Conservation (phyloP, 2,329 filamentous ascomycete genomes). For the Didymella lethalis region DNA sequence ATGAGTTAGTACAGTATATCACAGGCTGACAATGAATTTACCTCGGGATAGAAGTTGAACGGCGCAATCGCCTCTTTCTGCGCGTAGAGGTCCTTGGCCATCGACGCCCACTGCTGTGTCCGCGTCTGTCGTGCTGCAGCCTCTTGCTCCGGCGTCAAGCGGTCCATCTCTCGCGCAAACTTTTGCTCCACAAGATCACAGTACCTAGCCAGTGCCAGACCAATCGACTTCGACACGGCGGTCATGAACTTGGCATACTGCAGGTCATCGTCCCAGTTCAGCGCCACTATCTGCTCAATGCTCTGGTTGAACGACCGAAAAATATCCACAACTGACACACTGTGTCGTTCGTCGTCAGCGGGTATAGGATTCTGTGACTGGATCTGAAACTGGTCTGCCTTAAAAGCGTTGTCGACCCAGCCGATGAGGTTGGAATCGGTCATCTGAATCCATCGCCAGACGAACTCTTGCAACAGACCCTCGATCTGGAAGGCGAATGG, state of each 20-base stretch:
- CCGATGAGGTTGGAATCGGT: slow-evolving; percentile 81
- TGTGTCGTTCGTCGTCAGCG: slow-evolving; percentile 85
- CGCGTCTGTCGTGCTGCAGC: slow-evolving; percentile 78
- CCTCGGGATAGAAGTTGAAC: slow-evolving; percentile 95
- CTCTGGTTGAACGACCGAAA: slow-evolving; percentile 94
- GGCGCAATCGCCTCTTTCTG: slow-evolving; percentile 93
- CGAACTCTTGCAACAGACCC: slow-evolving; percentile 84
- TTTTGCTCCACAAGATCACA: slow-evolving; percentile 88
- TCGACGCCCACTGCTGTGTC: slow-evolving; percentile 91
- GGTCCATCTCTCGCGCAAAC: slow-evolving; percentile 92
- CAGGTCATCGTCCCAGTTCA: slow-evolving; percentile 92
- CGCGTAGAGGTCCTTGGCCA: slow-evolving; percentile 92
- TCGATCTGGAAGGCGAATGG: slow-evolving; percentile 90
- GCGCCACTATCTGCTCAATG: slow-evolving; percentile 81
- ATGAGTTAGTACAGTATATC: slow-evolving; percentile 9
- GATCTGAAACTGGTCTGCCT: slow-evolving; percentile 85
- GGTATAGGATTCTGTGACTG: slow-evolving; percentile 69
- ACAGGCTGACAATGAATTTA: slow-evolving; percentile 53
- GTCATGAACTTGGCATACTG: slow-evolving; percentile 99
- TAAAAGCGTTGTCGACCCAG: slow-evolving; percentile 90
- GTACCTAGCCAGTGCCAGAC: slow-evolving; percentile 82
- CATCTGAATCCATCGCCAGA: slow-evolving; percentile 91
- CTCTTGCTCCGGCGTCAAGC: slow-evolving; percentile 85
- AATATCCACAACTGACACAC: slow-evolving; percentile 89
- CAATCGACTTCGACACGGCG: slow-evolving; percentile 82